These are phyloP conservation scores for Gossypium longicalyx DNA, from an alignment of 345 rosid genomes.

Conservation along the genomic window DNA sequence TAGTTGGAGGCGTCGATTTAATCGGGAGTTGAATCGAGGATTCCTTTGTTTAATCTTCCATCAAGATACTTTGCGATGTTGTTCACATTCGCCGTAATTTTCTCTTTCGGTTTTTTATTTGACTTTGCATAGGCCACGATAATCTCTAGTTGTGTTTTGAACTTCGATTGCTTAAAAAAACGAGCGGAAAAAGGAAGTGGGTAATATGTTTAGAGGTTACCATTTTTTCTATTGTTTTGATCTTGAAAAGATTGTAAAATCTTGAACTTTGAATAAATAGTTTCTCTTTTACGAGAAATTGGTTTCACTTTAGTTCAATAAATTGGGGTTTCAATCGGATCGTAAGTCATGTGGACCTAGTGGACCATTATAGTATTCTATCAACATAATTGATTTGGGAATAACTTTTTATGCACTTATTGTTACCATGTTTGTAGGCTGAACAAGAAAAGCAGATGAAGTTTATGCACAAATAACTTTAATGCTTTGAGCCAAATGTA, in stretches of 20 bases:
- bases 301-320: neutral
- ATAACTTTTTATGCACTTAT: conserved; percentile 6
- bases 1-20: conserved; percentile 87
- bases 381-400: conserved; percentile 6
- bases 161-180: conserved; percentile 12
- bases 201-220: neutral
- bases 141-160: neutral
- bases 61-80: conserved; percentile 83
- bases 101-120: neutral
- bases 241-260: neutral
- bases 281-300: neutral
- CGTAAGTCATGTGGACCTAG: neutral
- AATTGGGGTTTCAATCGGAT: neutral
- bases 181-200: neutral
- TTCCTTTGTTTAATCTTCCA: conserved; percentile 63
- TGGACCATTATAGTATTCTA: conserved; percentile 7
- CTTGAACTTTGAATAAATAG: neutral
- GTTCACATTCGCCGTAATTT: conserved; percentile 66
- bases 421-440: conserved; percentile 46
- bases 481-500: conserved; percentile 58
- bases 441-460: conserved; percentile 95
- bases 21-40: conserved; percentile 63
- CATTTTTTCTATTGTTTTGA: neutral
- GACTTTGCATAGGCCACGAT: neutral
- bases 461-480: conserved; percentile 90